Percentiles rank a stretch among this genome's conserved stretches.
Conservation (phyloP, 2,329 filamentous ascomycete genomes). For the Cladorrhinum sp. region DNA sequence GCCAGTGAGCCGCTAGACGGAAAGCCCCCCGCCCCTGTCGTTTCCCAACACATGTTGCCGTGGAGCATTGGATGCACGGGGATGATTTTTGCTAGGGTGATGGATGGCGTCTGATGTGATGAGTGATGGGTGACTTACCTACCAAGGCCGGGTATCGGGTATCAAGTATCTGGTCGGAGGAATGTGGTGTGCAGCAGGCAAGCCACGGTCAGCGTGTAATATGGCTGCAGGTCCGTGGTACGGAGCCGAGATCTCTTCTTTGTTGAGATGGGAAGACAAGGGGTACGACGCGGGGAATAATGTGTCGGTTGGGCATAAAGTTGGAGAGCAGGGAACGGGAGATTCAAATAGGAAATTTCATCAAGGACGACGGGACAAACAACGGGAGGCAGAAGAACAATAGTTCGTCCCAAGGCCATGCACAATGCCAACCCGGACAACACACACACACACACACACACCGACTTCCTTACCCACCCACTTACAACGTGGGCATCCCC, state of each 20-base stretch:
- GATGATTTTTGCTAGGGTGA: not conserved
- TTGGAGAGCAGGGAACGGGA: not conserved
- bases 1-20: not conserved
- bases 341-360: constrained; percentile 2
- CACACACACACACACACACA: not conserved
- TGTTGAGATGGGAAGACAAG: not conserved
- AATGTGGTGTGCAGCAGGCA: not conserved
- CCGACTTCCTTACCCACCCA: constrained; percentile 1
- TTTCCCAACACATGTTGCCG: constrained; percentile 8
- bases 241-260: not conserved
- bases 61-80: not conserved
- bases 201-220: not conserved
- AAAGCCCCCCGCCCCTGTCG: constrained; percentile 9
- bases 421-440: constrained; percentile 1
- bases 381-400: constrained; percentile 1
- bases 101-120: not conserved
- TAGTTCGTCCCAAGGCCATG: not conserved
- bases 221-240: not conserved
- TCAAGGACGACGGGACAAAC: constrained; percentile 2
- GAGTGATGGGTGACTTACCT: not conserved
- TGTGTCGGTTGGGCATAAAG: not conserved
- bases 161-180: not conserved
- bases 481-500: constrained; percentile 8
- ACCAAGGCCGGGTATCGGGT: not conserved
- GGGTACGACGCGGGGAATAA: not conserved